Base-by-base conservation (phyloP, 345 rosid species). In the Populus deltoides region DNA sequence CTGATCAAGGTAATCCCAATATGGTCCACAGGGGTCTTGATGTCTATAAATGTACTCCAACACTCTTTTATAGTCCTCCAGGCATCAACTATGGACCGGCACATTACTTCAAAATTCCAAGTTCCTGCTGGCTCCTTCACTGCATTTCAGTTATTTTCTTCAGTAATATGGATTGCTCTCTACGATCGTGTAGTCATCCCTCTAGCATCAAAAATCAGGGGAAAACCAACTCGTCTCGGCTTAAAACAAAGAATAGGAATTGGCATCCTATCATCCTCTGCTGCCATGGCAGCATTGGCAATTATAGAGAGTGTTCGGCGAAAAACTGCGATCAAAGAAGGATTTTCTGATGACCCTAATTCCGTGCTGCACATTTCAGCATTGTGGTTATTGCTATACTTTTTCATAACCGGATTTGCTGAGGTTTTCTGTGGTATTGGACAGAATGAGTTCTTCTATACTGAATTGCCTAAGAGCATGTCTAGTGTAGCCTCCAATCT, bases 1-100 rank as follows among this genome's bases (percentile, higher is more conserved):
- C 78, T 92, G 11, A 68, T 94, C 68, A 90, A 86, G 71, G 90
- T 87, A 79, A 75, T 88, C 59, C 94, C 98, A 8, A 35, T 91
- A 55, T 94, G 97, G 97, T 87, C 91, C 7, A 80, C 91, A 7
- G 89, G 97, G 78, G 89, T 89, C 53, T 82, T 90, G 78, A 82
- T 89, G 85, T 89, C 95, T 11, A 79, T 94, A 47, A 89, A 82
- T 62, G 66, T 87, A 31, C 82, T 85, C 86, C 98, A 89, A 82
- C 89, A 66, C 79, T 43, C 97, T 24, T 89, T 91, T 80, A 85
- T 86, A 38, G 12, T 92, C 31, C 86, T 91, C 55, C 97, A 92
- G 73, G 97, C 97, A 25, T 29, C 71, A 35, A 69, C 83, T 66
- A 83, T 86, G 90, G 88, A 87, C 75, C 77, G 90, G 25, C 85